These are phyloP conservation scores for Phytopythium boreale DNA, from an alignment of 352 stramenopile genomes.

Conservation along the genomic window DNA sequence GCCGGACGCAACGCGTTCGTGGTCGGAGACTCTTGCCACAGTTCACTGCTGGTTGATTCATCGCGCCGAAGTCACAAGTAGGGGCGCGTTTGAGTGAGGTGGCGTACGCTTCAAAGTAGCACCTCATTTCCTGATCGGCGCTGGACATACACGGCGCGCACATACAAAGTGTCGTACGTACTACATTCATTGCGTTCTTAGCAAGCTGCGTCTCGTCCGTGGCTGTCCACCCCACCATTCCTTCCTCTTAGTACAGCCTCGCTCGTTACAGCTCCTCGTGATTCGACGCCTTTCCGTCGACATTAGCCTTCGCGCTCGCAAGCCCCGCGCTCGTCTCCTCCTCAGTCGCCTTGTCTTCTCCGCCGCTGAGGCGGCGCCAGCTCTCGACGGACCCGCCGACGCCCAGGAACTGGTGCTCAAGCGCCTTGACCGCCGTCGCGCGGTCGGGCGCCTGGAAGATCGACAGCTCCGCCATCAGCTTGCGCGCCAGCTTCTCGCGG, in stretches of 20 bases:
- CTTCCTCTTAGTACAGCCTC: background rate
- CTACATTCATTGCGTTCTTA: background rate
- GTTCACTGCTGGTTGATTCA: background rate
- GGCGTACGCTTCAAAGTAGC: background rate
- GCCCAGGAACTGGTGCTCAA: conserved; percentile 42
- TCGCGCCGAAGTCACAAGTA: background rate
- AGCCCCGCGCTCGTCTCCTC: background rate
- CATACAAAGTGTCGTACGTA: background rate
- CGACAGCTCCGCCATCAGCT: conserved; percentile 16
- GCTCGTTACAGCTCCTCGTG: background rate
- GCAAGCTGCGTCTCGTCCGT: background rate
- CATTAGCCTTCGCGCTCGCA: background rate
- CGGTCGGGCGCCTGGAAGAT: conserved; percentile 15
- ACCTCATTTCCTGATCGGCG: background rate
- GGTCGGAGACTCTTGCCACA: background rate
- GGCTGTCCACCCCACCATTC: background rate
- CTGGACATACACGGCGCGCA: background rate
- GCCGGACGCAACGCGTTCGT: background rate
- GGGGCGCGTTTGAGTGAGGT: background rate
- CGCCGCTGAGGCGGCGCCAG: background rate
- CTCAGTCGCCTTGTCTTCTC: background rate
- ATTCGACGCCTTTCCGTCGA: background rate
- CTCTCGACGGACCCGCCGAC: conserved; percentile 18
- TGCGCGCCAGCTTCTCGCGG: conserved; percentile 22
- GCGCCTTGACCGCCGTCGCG: conserved; percentile 20